Evolutionary conservation across 176 grass and related monocot species (phyloP).

Genomic region (Musa beccarii): DNA sequence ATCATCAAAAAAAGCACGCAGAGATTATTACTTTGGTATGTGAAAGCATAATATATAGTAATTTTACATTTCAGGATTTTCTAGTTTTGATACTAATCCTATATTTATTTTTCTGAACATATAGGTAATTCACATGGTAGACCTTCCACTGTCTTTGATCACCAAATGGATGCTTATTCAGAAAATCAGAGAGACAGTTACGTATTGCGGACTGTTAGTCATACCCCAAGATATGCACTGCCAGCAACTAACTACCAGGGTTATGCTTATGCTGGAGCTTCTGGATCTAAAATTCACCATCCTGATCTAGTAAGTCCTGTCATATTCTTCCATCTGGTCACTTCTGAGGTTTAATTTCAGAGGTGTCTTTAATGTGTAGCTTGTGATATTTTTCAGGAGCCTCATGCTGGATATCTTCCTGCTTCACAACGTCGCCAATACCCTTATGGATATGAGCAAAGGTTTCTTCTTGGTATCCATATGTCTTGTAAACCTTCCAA

Average conservation of each 20-base stretch:
- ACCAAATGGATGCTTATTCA: conserved; percentile 14
- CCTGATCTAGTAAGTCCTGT: conserved; percentile 43
- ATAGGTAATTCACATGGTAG: conserved; percentile 30
- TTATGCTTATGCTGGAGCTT: conserved; percentile 18
- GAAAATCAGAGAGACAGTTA: conserved; percentile 7
- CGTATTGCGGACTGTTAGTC: conserved; percentile 3
- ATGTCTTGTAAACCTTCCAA: background rate
- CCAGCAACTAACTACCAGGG: conserved; percentile 18
- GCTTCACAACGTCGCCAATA: conserved; percentile 22
- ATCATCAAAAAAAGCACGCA: conserved; percentile 32
- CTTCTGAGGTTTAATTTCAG: conserved; percentile 7
- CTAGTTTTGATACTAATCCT: conserved; percentile 17
- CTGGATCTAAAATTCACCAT: conserved; percentile 37
- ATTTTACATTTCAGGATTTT: conserved; percentile 1
- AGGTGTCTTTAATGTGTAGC: background rate
- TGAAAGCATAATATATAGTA: background rate
- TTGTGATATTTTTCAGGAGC: conserved; percentile 36
- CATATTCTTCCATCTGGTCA: conserved; percentile 7
- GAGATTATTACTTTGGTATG: conserved; percentile 24
- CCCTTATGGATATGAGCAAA: conserved; percentile 30
- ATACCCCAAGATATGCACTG: conserved; percentile 24
- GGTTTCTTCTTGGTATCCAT: background rate
- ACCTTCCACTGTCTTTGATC: conserved; percentile 14
- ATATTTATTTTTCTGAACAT: conserved; percentile 6
- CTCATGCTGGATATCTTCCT: conserved; percentile 60